Base-by-base conservation (phyloP, 345 rosid genomes). In the Theobroma cacao region DNA sequence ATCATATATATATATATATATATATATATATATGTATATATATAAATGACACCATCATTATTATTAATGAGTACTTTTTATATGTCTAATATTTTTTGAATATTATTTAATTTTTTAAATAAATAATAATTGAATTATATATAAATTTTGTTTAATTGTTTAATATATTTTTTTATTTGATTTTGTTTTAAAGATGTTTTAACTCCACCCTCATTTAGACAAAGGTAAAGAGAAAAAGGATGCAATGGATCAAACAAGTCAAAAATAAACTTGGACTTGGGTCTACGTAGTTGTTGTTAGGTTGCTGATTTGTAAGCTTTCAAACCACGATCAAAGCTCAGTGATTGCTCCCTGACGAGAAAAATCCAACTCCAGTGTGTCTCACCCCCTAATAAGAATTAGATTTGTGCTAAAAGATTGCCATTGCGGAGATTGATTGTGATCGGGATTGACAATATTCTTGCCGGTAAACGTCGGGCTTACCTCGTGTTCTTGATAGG, bases 231-330 rank as follows among this genome's bases (percentile, higher is more conserved):
- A 47, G 52, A 13, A 5, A 52, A 52, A 6, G 5, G 26, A 58
- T 58, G 62, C 62, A 56, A 11, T 22, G 15, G 28, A 31, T 56
- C 61, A 10, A 24, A 56, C 0, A 10, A 24, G 24, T 56, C 30
- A 18, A 7, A 36, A 17, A 40, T 4, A 24, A 38, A 28, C 10
- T 12, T n/a, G 53, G 8, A 72, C 34, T 62, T 79, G 73, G 64
- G 30, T 50, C 76, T 22, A 48, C 33, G n/a, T 68, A 68, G 65
- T 63, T 36, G 77, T 47, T 18, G 72, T 50, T 72, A 62, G 73
- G 67, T 66, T 34, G 50, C 24, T 79, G 74, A 55, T 53, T 38
- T 26, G 59, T 20, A 26, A 20, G 62, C 28, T 62, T 53, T 63
- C 55, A 61, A 71, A 40, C 63, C 47, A 38, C 33, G 41, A 28